Percentiles rank a stretch among this genome's conserved stretches.
phyloP scores from a whole-genome alignment of 2,329 filamentous ascomycete species.

The Penicillium hordei region DNA sequence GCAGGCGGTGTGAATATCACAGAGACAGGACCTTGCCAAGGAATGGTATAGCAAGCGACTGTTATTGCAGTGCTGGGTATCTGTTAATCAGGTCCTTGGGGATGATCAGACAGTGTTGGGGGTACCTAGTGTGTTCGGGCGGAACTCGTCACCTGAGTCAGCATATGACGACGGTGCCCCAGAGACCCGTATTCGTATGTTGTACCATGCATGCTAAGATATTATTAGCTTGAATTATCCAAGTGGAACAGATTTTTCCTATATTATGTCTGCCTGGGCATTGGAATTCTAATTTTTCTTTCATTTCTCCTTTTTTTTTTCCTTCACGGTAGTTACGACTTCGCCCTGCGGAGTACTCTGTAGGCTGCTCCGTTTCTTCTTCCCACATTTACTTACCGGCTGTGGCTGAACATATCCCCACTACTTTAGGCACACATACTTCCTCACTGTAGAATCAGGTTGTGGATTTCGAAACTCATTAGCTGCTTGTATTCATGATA shows the following conservation, averaged over 20 bases:
- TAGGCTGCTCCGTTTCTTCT: conserved; percentile 8
- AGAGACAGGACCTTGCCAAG: not conserved
- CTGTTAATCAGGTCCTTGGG: not conserved
- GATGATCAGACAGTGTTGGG: conserved; percentile 1
- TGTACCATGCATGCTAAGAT: not conserved
- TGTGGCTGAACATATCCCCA: conserved; percentile 1
- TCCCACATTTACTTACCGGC: not conserved
- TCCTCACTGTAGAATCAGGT: not conserved
- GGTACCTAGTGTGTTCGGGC: conserved; percentile 5
- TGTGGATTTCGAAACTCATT: not conserved
- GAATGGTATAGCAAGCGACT: not conserved
- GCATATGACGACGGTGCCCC: conserved; percentile 10
- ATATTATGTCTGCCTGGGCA: not conserved
- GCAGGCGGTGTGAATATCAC: not conserved
- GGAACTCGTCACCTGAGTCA: conserved; percentile 12
- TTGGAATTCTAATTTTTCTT: not conserved
- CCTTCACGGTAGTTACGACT: not conserved
- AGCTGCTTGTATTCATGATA: not conserved
- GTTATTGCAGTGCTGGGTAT: not conserved
- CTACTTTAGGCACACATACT: not conserved
- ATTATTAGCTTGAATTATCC: not conserved
- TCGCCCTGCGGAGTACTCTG: not conserved
- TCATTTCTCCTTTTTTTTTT: not conserved
- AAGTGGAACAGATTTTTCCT: not conserved
- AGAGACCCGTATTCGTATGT: not conserved